Evolutionary conservation across 2,329 filamentous ascomycete genomes (phyloP).

Genomic region (Claviceps lovelessii): DNA sequence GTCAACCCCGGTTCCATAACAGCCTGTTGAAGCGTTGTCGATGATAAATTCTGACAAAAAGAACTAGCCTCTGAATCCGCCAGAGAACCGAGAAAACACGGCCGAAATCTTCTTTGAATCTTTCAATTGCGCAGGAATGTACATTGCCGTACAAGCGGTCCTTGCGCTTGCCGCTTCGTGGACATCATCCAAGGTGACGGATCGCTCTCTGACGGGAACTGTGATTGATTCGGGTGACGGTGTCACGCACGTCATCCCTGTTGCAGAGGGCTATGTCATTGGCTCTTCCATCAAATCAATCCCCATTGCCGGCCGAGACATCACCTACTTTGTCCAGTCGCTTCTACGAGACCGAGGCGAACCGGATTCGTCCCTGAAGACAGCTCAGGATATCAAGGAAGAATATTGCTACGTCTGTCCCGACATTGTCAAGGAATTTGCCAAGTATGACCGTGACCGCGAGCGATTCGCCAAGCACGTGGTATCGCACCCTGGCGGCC

Average conservation of each 20-base stretch:
- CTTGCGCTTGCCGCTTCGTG: conserved; percentile 92
- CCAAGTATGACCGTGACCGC: conserved; percentile 83
- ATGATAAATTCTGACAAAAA: neutral
- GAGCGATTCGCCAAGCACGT: conserved; percentile 83
- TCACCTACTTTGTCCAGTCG: conserved; percentile 97
- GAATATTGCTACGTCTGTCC: conserved; percentile 97
- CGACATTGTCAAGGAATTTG: conserved; percentile 97
- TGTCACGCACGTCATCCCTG: conserved; percentile 97
- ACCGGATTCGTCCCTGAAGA: conserved; percentile 92
- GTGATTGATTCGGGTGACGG: conserved; percentile 98
- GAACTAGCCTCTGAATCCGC: conserved; percentile 77
- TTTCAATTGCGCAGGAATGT: conserved; percentile 97
- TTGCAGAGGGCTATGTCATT: conserved; percentile 97
- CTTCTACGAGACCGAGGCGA: conserved; percentile 91
- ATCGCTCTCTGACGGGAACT: conserved; percentile 88
- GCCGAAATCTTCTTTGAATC: conserved; percentile 99
- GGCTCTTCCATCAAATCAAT: conserved; percentile 98
- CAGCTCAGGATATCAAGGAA: conserved; percentile 95
- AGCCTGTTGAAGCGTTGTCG: neutral
- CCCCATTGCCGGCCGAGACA: conserved; percentile 91
- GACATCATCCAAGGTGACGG: conserved; percentile 96
- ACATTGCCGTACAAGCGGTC: conserved; percentile 96
- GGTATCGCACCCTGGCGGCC: conserved; percentile 73
- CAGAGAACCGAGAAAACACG: conserved; percentile 96
- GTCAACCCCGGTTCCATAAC: no score